A percentile compares a stretch with the other conserved stretches of the same genome.
Conservation (phyloP, 345 rosid genomes). For the Lepidium didymum region DNA sequence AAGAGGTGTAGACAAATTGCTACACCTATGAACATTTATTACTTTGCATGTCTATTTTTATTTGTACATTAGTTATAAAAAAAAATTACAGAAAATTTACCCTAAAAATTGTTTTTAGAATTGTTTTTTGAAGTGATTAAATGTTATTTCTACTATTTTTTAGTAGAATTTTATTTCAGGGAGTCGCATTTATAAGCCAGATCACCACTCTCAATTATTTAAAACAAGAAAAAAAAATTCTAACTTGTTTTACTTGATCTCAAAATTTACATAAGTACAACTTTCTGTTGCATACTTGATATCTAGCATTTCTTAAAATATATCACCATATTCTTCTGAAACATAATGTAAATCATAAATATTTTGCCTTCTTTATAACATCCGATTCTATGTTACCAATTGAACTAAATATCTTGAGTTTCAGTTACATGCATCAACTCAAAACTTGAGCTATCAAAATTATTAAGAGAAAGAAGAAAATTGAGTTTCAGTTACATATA, state of each 20-base stretch:
- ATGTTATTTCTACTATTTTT: no score
- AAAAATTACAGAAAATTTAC: no score
- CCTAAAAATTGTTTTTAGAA: no score
- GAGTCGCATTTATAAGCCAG: not conserved
- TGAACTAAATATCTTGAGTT: not conserved
- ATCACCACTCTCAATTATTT: not conserved
- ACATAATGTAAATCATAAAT: not conserved
- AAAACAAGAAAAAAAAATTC: not conserved
- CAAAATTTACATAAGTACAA: not conserved
- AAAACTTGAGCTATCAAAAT: not conserved
- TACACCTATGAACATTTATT: slow-evolving; percentile 14
- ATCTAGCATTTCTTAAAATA: not conserved
- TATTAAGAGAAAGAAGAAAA: not conserved
- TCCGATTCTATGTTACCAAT: not conserved
- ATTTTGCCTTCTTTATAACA: not conserved
- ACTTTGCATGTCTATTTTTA: slow-evolving; percentile 12
- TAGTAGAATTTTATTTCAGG: no score
- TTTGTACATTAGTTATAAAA: no score
- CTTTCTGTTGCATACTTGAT: not conserved
- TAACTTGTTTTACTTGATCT: not conserved
- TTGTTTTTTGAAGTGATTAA: no score
- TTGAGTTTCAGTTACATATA: not conserved
- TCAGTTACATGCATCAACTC: not conserved
- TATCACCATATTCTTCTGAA: not conserved
- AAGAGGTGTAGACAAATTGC: slow-evolving; percentile 28